phyloP scores from a whole-genome alignment of 2,329 filamentous ascomycete species.

The Neobulgaria alba region DNA sequence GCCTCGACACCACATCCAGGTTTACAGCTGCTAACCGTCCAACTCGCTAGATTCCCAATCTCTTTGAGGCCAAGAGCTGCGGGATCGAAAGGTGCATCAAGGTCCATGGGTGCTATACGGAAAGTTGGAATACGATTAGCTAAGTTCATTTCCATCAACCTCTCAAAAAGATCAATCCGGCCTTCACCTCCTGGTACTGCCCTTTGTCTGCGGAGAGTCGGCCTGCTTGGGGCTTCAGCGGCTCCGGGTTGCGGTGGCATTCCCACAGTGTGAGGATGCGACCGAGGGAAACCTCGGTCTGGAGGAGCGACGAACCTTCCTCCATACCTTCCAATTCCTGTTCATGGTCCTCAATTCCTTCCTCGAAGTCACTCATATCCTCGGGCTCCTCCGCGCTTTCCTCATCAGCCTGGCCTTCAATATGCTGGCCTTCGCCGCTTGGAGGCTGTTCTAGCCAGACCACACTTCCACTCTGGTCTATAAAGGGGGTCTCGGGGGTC shows the following conservation, averaged over 20 bases:
- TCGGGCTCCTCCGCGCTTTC: neutral
- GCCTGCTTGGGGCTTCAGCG: neutral
- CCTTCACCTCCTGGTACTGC: neutral
- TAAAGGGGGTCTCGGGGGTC: neutral
- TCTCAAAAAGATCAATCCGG: neutral
- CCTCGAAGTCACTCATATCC: neutral
- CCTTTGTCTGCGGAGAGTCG: neutral
- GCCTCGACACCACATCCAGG: slow-evolving; percentile 72
- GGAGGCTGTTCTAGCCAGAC: neutral
- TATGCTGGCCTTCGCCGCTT: neutral
- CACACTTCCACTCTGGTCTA: neutral
- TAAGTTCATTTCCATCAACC: neutral
- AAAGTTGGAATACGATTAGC: slow-evolving; percentile 3
- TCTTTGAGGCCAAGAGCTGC: slow-evolving; percentile 56
- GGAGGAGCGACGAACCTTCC: neutral
- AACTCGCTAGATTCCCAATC: slow-evolving; percentile 75
- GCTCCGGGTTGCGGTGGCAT: neutral
- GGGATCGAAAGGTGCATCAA: slow-evolving; percentile 39
- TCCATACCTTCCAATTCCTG: neutral
- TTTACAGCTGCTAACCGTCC: slow-evolving; percentile 75
- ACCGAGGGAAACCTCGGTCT: slow-evolving; percentile 17
- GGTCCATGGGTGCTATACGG: slow-evolving; percentile 26
- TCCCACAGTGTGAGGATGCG: neutral
- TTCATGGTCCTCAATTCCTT: neutral
- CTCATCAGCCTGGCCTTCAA: neutral